Base-by-base conservation (phyloP, 1,139 yeast genomes). In the Yamadazyma diospyri region DNA sequence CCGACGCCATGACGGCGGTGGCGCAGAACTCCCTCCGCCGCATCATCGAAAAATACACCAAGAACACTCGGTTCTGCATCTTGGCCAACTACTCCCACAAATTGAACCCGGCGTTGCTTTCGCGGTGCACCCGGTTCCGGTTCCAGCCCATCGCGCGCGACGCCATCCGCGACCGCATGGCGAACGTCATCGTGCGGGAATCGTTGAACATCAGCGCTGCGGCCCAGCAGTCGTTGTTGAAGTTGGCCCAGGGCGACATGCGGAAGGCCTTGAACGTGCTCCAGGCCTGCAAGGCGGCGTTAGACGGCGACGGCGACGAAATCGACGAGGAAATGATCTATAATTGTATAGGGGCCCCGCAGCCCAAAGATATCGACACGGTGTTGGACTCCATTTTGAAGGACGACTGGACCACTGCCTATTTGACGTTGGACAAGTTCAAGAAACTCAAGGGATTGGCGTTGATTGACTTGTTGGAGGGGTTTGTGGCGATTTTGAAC, bases 1-100 rank as follows among this genome's bases (percentile, higher is more conserved):
- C 98, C 0, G 98, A 94, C 60, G 95, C 98, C 28, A 94, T 94
- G 98, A 92, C 99, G 2, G 81, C 84, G 39, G 95, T 84, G 7
- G 98, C 99, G 0, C 63, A 94, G 57, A 92, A 92, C 55, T 96
- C 98, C 1, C 66, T 94, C 43, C 75, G 99, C 58, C 68, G 99
- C 40, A 78, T 76, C 45, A 94, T 94, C 57, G 99, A 94, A 57
- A 88, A 86, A 53, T 92, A 87, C 54, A 89, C 98, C 17, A 84
- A 86, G 51, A 89, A 89, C 58, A 89, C 97, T 12, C 74, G 99
- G 43, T 94, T 94, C 60, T 92, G 98, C 62, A 89, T 94, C 30
- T 69, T 94, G 49, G 98, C 98, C 37, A 94, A 94, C 55, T 94
- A 94, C 61, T 81, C 97, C 4, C 97, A 94, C 62, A 94, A 94